These are phyloP conservation scores for Diplodia seriata DNA, from an alignment of 2,329 filamentous ascomycete genomes.

Conservation along the genomic window DNA sequence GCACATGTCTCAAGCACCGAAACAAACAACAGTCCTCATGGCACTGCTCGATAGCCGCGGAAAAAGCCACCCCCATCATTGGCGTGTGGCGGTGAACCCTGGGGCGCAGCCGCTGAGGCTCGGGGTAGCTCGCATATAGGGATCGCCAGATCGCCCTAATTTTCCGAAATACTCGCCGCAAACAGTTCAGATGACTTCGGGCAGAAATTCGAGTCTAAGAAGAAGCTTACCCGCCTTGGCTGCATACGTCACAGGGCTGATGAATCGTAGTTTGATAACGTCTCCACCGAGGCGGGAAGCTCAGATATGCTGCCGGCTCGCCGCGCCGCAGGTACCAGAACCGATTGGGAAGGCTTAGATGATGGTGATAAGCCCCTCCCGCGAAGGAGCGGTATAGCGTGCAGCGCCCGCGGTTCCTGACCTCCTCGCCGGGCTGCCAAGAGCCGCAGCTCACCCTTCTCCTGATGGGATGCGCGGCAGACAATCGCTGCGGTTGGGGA, in stretches of 20 bases:
- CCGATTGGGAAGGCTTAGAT: slow-evolving; percentile 10
- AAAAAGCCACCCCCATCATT: neutral
- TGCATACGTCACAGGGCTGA: slow-evolving; percentile 26
- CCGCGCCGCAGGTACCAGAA: slow-evolving; percentile 1
- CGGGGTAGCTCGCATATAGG: slow-evolving; percentile 6
- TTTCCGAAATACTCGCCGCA: slow-evolving; percentile 26
- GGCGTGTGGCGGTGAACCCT: neutral
- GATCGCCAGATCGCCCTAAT: slow-evolving; percentile 27
- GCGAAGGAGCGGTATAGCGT: slow-evolving; percentile 22
- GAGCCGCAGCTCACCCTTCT: neutral
- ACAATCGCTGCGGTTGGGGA: neutral
- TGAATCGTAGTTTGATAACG: slow-evolving; percentile 26
- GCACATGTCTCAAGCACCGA: neutral
- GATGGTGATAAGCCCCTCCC: slow-evolving; percentile 5
- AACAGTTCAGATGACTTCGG: slow-evolving; percentile 3
- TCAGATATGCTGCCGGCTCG: slow-evolving; percentile 19
- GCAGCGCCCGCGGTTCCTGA: neutral
- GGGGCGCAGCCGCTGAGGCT: slow-evolving; percentile 17
- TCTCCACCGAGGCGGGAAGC: slow-evolving; percentile 5
- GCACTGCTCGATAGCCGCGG: neutral
- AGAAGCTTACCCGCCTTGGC: neutral
- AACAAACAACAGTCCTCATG: neutral
- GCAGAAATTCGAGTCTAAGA: slow-evolving; percentile 6
- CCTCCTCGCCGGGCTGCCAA: neutral
- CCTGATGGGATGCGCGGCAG: slow-evolving; percentile 14